These are phyloP conservation scores for Phaffia rhodozyma DNA, from an alignment of 1,284 basidiomycete genomes.

Conservation along the genomic window DNA sequence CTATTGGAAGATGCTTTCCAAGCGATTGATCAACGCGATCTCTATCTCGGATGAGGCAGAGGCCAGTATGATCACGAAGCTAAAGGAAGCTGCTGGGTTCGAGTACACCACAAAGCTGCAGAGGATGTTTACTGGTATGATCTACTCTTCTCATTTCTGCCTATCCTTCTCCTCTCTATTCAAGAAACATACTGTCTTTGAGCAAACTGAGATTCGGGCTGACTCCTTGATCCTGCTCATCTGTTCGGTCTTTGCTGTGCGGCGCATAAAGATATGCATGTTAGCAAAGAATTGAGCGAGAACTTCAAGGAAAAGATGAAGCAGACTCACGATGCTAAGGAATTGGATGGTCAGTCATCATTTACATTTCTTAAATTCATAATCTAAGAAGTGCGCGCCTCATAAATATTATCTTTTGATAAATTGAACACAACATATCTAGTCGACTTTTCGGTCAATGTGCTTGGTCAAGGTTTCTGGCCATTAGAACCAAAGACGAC, in stretches of 20 bases:
- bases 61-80: slow-evolving; percentile 94
- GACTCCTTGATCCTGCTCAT: not conserved
- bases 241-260: not conserved
- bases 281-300: slow-evolving; percentile 92
- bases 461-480: slow-evolving; percentile 94
- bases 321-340: slow-evolving; percentile 57
- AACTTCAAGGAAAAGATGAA: slow-evolving; percentile 91
- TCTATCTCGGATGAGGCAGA: slow-evolving; percentile 96
- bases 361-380: not conserved
- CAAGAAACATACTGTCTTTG: not conserved
- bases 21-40: slow-evolving; percentile 81
- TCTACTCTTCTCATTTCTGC: not conserved
- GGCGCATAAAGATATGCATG: slow-evolving; percentile 62
- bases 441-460: slow-evolving; percentile 86
- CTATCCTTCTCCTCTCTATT: not conserved
- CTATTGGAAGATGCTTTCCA: slow-evolving; percentile 93
- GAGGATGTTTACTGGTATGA: slow-evolving; percentile 88
- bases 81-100: slow-evolving; percentile 97
- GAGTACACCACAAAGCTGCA: slow-evolving; percentile 98
- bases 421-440: not conserved
- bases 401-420: not conserved
- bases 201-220: not conserved
- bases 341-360: slow-evolving; percentile 32
- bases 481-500: slow-evolving; percentile 71
- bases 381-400: not conserved